Conservation (phyloP, 495 filamentous ascomycete genomes). For the Aspergillus funiculosus region DNA sequence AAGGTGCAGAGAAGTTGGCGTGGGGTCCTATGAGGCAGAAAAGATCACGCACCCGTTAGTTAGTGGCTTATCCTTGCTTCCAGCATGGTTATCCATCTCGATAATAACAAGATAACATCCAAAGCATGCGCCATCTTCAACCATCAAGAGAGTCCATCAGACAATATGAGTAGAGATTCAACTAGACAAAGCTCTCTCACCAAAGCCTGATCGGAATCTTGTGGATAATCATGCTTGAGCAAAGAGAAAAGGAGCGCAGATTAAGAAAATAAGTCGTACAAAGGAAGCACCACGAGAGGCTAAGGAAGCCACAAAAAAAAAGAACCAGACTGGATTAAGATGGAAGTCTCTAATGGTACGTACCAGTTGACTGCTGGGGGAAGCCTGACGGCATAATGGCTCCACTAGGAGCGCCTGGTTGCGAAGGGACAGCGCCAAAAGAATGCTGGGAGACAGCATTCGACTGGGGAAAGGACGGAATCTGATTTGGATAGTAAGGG, state of each 20-base stretch:
- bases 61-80: slow-evolving; percentile 19
- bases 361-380: slow-evolving; percentile 38
- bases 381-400: slow-evolving; percentile 41
- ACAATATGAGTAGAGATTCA: too few relatives aligned
- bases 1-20: slow-evolving; percentile 39
- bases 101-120: not conserved
- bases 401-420: slow-evolving; percentile 38
- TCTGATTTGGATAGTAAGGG: slow-evolving; percentile 39
- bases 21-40: slow-evolving; percentile 31
- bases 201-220: too few relatives aligned
- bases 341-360: slow-evolving; percentile 21
- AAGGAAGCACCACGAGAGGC: slow-evolving; percentile 2
- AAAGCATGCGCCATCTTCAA: not conserved
- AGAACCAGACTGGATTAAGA: slow-evolving; percentile 11
- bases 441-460: slow-evolving; percentile 32
- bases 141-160: too few relatives aligned
- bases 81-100: not conserved
- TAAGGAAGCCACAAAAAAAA: slow-evolving; percentile 7
- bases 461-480: slow-evolving; percentile 37
- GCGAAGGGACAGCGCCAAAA: slow-evolving; percentile 39
- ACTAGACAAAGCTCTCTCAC: too few relatives aligned
- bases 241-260: slow-evolving; percentile 6
- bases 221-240: not conserved
- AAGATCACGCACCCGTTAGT: slow-evolving; percentile 17
- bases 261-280: not conserved